Evolutionary conservation across 768 basidiomycete genomes (phyloP), one percentile per base, ranked within the genome.

Genomic region (Mycena rosella): DNA sequence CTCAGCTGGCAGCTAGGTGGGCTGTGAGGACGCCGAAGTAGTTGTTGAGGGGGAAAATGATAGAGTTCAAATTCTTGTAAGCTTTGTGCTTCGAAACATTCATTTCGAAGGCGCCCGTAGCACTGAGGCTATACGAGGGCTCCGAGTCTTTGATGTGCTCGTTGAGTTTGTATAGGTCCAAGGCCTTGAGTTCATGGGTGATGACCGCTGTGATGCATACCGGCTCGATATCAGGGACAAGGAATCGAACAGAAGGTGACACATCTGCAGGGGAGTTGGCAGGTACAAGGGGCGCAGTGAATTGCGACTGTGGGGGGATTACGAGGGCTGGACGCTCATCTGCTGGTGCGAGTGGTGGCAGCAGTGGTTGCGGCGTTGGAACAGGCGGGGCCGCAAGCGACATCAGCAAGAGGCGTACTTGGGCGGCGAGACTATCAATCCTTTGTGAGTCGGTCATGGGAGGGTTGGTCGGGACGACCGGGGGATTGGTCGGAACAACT

Each of bases 171-270:
- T n/a, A n/a, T n/a, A n/a, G 52, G 30, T 75, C 74, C 29, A 63
- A 44, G 4, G 65, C 73, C 18, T 57, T 45, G 36, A 75, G 62
- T 20, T 70, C 60, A 56, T 72, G 68, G 3, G 30, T 42, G 64
- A 69, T 69, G 29, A 69, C 63, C 0, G 60, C n/a, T 6, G 55
- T 54, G 55, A 72, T 63, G 56, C 52, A 55, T 48, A 61, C 65
- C 67, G 68, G 53, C 68, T 72, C 63, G 63, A 72, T 54, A 56
- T 74, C 71, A 34, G 73, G 72, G 59, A 76, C 73, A 26, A 61
- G 49, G 34, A 51, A 0, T 18, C 30, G 48, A 40, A 68, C 56
- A 36, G 70, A 68, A n/a, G 47, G 59, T 18, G 26, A 67, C 52
- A 53, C 65, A 67, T 52, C 65, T 60, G 59, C 59, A 29, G 53